Conservation (phyloP, 306 rosid species). For the Prunus mongolica region DNA sequence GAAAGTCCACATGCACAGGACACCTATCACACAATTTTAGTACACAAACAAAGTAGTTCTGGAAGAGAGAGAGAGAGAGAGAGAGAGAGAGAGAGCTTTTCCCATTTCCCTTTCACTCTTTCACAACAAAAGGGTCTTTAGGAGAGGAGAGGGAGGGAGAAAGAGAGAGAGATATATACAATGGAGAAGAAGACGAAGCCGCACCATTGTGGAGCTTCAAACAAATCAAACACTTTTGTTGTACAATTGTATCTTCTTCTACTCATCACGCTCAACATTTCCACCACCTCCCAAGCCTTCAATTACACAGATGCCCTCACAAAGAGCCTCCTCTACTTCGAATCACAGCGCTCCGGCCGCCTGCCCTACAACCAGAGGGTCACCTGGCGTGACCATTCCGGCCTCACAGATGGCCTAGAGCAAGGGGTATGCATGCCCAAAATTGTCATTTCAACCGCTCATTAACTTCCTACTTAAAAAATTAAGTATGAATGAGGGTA, state of each 20-base stretch:
- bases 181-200: slow-evolving; percentile 29
- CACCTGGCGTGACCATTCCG: slow-evolving; percentile 90
- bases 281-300: slow-evolving; percentile 31
- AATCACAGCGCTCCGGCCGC: slow-evolving; percentile 93
- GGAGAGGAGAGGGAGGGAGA: slow-evolving; percentile 44
- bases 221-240: background rate
- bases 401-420: slow-evolving; percentile 92
- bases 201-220: slow-evolving; percentile 19
- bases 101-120: slow-evolving; percentile 50
- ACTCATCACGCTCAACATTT: slow-evolving; percentile 16
- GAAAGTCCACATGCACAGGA: slow-evolving; percentile 15
- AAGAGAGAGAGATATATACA: slow-evolving; percentile 4
- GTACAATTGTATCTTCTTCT: slow-evolving; percentile 31
- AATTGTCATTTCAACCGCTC: background rate
- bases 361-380: slow-evolving; percentile 92
- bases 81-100: background rate
- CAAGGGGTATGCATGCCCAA: slow-evolving; percentile 56
- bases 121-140: slow-evolving; percentile 11
- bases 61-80: background rate
- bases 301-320: slow-evolving; percentile 77
- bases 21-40: background rate
- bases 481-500: too few species aligned
- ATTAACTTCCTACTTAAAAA: too few species aligned
- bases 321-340: slow-evolving; percentile 89
- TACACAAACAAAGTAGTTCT: background rate